phyloP scores from a whole-genome alignment of 2,329 filamentous ascomycete species.

The Ophidiomyces ophidiicola region DNA sequence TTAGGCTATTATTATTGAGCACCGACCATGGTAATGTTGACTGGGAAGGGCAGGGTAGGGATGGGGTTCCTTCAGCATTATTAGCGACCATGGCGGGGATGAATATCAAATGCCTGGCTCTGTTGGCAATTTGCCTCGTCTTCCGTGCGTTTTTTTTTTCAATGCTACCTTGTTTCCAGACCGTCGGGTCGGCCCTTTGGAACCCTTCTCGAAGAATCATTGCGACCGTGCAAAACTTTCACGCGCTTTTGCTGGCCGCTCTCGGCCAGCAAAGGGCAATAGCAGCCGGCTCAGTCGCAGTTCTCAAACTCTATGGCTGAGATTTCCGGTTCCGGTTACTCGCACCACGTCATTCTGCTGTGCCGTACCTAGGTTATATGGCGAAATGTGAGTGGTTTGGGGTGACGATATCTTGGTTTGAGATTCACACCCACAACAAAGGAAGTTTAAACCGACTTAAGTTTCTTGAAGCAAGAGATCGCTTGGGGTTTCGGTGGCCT shows the following conservation, averaged over 20 bases:
- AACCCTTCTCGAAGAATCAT: slow-evolving; percentile 5
- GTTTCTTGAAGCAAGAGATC: not conserved
- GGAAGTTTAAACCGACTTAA: slow-evolving; percentile 3
- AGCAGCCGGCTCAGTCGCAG: not conserved
- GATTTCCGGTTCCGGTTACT: slow-evolving; percentile 1
- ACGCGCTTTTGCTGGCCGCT: not conserved
- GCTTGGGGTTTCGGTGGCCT: too few species aligned
- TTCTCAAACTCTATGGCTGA: not conserved
- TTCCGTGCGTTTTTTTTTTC: not conserved
- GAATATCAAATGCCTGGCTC: too few species aligned
- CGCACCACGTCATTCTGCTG: not conserved
- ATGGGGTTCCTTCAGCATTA: too few species aligned
- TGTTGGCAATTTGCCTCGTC: not conserved
- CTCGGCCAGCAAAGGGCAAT: not conserved
- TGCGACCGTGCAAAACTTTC: slow-evolving; percentile 3
- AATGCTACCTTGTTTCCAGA: slow-evolving; percentile 6
- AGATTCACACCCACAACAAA: slow-evolving; percentile 3
- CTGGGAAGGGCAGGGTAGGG: too few species aligned
- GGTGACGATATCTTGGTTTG: not conserved
- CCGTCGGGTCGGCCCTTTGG: slow-evolving; percentile 1
- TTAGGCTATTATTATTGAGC: too few species aligned
- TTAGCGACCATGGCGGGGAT: too few species aligned
- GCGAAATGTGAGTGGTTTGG: not conserved
- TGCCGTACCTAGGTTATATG: too few species aligned
- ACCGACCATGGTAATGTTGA: too few species aligned